Conservation (phyloP, 2,329 filamentous ascomycete genomes). For the Microsporum audouinii region DNA sequence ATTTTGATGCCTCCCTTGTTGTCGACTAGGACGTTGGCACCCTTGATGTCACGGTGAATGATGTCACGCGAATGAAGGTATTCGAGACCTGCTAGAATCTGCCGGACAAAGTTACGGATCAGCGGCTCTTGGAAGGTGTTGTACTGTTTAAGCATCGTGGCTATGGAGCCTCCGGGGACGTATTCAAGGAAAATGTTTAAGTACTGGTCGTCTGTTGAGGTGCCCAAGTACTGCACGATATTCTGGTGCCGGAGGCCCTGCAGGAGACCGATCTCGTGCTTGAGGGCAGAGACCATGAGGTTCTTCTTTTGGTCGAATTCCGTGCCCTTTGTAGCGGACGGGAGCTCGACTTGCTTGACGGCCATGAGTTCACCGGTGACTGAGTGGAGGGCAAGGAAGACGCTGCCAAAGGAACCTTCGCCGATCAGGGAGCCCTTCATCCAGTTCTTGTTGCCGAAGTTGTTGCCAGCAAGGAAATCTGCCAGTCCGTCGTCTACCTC, state of each 20-base stretch:
- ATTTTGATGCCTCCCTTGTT: slow-evolving; percentile 99
- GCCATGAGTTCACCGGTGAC: slow-evolving; percentile 95
- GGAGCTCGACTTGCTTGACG: slow-evolving; percentile 94
- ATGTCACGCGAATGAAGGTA: slow-evolving; percentile 93
- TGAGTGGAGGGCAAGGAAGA: slow-evolving; percentile 88
- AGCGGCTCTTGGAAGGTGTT: slow-evolving; percentile 87
- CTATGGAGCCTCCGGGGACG: slow-evolving; percentile 91
- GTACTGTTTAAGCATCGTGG: slow-evolving; percentile 97
- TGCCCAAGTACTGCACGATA: slow-evolving; percentile 96
- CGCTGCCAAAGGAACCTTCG: slow-evolving; percentile 90
- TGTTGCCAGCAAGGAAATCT: slow-evolving; percentile 83
- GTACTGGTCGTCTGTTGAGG: slow-evolving; percentile 77
- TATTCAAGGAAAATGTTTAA: slow-evolving; percentile 99
- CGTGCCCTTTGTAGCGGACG: slow-evolving; percentile 62
- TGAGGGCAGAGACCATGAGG: slow-evolving; percentile 93
- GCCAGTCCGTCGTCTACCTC: slow-evolving; percentile 80
- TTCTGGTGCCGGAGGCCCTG: slow-evolving; percentile 91
- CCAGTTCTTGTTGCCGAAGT: slow-evolving; percentile 95
- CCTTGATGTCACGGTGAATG: slow-evolving; percentile 98
- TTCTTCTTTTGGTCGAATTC: slow-evolving; percentile 85
- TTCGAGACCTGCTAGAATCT: slow-evolving; percentile 83
- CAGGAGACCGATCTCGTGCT: slow-evolving; percentile 88
- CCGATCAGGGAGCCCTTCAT: slow-evolving; percentile 98
- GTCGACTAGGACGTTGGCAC: slow-evolving; percentile 95
- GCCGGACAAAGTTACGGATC: slow-evolving; percentile 90